These are phyloP conservation scores for Stachybotrys elegans DNA, from an alignment of 2,329 filamentous ascomycete genomes.

Conservation along the genomic window DNA sequence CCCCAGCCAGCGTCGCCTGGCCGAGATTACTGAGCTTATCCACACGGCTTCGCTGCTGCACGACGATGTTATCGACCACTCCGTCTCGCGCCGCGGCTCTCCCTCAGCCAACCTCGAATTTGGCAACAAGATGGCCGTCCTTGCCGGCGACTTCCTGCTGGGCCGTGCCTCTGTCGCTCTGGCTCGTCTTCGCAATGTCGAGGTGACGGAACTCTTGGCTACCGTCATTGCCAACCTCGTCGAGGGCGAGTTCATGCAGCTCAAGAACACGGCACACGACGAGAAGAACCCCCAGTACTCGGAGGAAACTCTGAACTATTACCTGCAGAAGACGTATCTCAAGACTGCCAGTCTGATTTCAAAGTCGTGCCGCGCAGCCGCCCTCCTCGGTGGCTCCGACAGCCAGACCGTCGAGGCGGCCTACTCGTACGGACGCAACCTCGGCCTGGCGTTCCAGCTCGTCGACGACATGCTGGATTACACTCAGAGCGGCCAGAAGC, in stretches of 20 bases:
- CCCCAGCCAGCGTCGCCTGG: conserved; percentile 85
- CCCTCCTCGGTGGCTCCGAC: conserved; percentile 74
- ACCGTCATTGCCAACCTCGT: conserved; percentile 97
- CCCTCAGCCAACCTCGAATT: conserved; percentile 92
- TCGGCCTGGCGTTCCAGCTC: conserved; percentile 92
- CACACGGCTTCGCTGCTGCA: conserved; percentile 95
- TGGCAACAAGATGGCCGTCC: conserved; percentile 98
- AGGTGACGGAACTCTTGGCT: conserved; percentile 89
- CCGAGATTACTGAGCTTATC: conserved; percentile 95
- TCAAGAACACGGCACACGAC: conserved; percentile 91
- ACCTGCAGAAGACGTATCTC: conserved; percentile 96
- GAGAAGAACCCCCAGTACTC: conserved; percentile 81
- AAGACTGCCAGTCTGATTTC: conserved; percentile 95
- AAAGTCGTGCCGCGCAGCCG: conserved; percentile 89
- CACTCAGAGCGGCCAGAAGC: conserved; percentile 74
- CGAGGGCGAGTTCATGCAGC: conserved; percentile 98
- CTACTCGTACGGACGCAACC: conserved; percentile 87
- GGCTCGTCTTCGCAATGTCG: conserved; percentile 82
- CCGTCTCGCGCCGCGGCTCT: conserved; percentile 73
- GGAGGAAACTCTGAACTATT: conserved; percentile 86
- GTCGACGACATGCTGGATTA: conserved; percentile 99
- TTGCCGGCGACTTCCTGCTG: conserved; percentile 94
- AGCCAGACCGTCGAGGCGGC: conserved; percentile 81
- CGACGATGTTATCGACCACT: conserved; percentile 97
- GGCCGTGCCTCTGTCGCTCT: conserved; percentile 90